Evolutionary conservation across 2,329 filamentous ascomycete genomes (phyloP).

Genomic region (Ophiostoma ips): DNA sequence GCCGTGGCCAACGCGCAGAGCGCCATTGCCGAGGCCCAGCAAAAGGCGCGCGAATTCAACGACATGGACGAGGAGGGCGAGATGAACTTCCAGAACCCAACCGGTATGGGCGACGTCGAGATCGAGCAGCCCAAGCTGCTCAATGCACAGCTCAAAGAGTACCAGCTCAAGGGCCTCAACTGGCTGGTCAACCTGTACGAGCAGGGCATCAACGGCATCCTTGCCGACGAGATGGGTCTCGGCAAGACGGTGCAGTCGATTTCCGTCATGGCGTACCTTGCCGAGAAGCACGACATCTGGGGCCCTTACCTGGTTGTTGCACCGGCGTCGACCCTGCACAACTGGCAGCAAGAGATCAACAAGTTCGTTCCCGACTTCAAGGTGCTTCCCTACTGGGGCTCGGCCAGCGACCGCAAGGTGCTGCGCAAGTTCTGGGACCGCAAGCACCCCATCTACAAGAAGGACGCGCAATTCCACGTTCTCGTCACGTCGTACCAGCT

Average conservation of each 20-base stretch:
- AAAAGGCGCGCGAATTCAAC: slow-evolving; percentile 88
- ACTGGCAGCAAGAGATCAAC: slow-evolving; percentile 97
- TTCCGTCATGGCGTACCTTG: slow-evolving; percentile 96
- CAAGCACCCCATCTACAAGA: slow-evolving; percentile 90
- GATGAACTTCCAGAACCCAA: slow-evolving; percentile 99
- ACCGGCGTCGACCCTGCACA: slow-evolving; percentile 90
- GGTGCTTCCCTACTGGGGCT: slow-evolving; percentile 95
- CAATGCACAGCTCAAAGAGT: slow-evolving; percentile 90
- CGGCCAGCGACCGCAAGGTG: slow-evolving; percentile 83
- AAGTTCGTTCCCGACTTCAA: slow-evolving; percentile 92
- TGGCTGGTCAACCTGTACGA: slow-evolving; percentile 99
- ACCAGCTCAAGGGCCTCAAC: slow-evolving; percentile 97
- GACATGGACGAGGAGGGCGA: slow-evolving; percentile 80
- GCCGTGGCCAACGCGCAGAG: slow-evolving; percentile 94
- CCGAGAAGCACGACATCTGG: slow-evolving; percentile 96
- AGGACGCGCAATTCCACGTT: slow-evolving; percentile 89
- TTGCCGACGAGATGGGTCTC: slow-evolving; percentile 98
- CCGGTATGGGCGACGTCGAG: slow-evolving; percentile 83
- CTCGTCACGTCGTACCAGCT: slow-evolving; percentile 94
- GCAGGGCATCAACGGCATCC: slow-evolving; percentile 97
- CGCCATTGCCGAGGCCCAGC: slow-evolving; percentile 85
- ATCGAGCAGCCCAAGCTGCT: slow-evolving; percentile 90
- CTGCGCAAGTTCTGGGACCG: slow-evolving; percentile 98
- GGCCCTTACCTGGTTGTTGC: slow-evolving; percentile 94
- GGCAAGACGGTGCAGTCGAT: slow-evolving; percentile 99